phyloP scores from a whole-genome alignment of 768 basidiomycete species.

The Leccinum longicurvipes region DNA sequence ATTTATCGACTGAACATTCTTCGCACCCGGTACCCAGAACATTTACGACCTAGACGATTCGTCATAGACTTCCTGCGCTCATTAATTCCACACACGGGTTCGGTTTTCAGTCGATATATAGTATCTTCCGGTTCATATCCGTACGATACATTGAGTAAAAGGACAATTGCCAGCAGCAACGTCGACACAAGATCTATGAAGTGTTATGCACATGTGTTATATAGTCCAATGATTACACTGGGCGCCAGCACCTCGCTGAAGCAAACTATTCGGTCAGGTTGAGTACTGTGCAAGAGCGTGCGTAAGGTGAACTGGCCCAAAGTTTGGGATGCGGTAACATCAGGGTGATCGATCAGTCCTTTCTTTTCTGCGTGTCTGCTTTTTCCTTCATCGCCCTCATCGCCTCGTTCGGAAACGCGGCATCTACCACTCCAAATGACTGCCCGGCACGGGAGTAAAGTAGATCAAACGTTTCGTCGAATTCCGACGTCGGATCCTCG shows the following conservation, averaged over 20 bases:
- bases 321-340: background rate
- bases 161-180: background rate
- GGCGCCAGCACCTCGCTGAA: background rate
- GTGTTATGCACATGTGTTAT: background rate
- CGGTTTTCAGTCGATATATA: constrained; percentile 2
- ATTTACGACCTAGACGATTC: constrained; percentile 15
- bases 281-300: no score
- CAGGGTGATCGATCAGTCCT: background rate
- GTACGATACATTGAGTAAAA: constrained; percentile 7
- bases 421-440: constrained; percentile 19
- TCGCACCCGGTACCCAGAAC: constrained; percentile 1
- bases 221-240: background rate
- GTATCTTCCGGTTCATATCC: constrained; percentile 2
- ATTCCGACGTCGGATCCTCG: constrained; percentile 17
- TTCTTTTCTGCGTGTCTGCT: background rate
- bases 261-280: background rate
- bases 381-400: constrained; percentile 13
- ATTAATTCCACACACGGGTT: background rate
- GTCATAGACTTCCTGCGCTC: background rate
- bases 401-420: constrained; percentile 21
- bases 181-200: background rate
- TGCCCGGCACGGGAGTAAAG: constrained; percentile 23
- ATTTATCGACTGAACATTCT: constrained; percentile 20
- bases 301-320: background rate
- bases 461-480: constrained; percentile 22